These are phyloP conservation scores for Colletotrichum lini DNA, from an alignment of 2,329 filamentous ascomycete species.

Conservation along the genomic window DNA sequence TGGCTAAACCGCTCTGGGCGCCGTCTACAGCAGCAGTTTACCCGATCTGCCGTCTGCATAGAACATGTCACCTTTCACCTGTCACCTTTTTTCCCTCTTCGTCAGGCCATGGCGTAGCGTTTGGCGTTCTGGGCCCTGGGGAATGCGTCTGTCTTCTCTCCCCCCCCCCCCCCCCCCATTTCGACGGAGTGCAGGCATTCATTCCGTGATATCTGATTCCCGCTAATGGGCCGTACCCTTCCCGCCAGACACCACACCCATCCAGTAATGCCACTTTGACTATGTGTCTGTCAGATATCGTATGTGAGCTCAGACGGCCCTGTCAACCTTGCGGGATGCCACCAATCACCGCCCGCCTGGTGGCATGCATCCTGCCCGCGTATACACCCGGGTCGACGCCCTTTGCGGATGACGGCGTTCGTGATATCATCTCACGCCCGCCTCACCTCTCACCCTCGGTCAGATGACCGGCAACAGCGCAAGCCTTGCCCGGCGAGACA, in stretches of 20 bases:
- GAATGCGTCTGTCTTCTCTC: too few species aligned
- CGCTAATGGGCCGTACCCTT: conserved; percentile 30
- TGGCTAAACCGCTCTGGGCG: conserved; percentile 10
- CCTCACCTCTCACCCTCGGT: conserved; percentile 33
- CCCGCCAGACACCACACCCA: conserved; percentile 8
- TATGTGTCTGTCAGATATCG: conserved; percentile 33
- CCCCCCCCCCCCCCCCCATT: not conserved
- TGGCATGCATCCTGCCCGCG: conserved; percentile 37
- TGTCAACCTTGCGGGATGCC: conserved; percentile 16
- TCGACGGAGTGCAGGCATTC: not conserved
- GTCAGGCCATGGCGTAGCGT: too few species aligned
- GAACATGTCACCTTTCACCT: not conserved
- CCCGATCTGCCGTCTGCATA: conserved; percentile 13
- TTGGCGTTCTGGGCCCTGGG: not conserved
- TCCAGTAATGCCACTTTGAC: not conserved
- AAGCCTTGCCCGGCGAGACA: conserved; percentile 25
- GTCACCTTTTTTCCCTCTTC: not conserved
- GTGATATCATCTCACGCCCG: conserved; percentile 42
- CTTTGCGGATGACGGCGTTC: conserved; percentile 23
- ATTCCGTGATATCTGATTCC: conserved; percentile 25
- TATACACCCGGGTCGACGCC: conserved; percentile 7
- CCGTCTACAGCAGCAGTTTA: not conserved
- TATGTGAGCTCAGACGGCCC: conserved; percentile 24
- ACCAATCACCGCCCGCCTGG: conserved; percentile 35
- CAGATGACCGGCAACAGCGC: conserved; percentile 23